Evolutionary conservation across 2,329 filamentous ascomycete genomes (phyloP).

Genomic region (Neurospora sp.): DNA sequence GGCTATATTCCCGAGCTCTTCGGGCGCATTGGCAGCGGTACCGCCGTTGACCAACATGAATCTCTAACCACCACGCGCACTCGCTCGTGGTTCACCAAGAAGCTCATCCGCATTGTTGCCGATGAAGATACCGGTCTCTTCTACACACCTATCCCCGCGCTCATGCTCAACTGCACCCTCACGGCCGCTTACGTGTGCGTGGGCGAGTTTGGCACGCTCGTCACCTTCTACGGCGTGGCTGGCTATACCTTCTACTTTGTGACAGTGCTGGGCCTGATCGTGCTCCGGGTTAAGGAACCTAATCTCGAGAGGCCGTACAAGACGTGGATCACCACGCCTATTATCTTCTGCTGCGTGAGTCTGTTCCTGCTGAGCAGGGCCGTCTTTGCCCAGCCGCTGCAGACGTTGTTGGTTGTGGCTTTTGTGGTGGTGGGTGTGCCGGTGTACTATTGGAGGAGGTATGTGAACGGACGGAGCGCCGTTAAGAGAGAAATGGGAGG

Average conservation of each 20-base stretch:
- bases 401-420: conserved; percentile 76
- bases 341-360: conserved; percentile 97
- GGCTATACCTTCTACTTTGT: conserved; percentile 97
- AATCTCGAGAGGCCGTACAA: conserved; percentile 81
- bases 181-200: conserved; percentile 71
- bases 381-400: conserved; percentile 81
- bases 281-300: conserved; percentile 80
- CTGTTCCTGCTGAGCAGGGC: conserved; percentile 82
- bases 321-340: conserved; percentile 94
- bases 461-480: conserved; percentile 45
- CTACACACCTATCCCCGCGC: conserved; percentile 88
- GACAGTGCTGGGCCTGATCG: conserved; percentile 85
- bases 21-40: conserved; percentile 66
- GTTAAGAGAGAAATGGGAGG: conserved; percentile 31
- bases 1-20: conserved; percentile 82
- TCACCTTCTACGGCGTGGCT: conserved; percentile 96
- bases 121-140: conserved; percentile 75
- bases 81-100: conserved; percentile 48
- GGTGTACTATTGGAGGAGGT: conserved; percentile 79
- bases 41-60: conserved; percentile 25
- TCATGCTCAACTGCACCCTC: conserved; percentile 68
- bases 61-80: conserved; percentile 36
- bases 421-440: conserved; percentile 80
- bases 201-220: conserved; percentile 82
- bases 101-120: conserved; percentile 54